Base-by-base conservation (phyloP, 441 rosid genomes). In the Pelargonium citronellum region DNA sequence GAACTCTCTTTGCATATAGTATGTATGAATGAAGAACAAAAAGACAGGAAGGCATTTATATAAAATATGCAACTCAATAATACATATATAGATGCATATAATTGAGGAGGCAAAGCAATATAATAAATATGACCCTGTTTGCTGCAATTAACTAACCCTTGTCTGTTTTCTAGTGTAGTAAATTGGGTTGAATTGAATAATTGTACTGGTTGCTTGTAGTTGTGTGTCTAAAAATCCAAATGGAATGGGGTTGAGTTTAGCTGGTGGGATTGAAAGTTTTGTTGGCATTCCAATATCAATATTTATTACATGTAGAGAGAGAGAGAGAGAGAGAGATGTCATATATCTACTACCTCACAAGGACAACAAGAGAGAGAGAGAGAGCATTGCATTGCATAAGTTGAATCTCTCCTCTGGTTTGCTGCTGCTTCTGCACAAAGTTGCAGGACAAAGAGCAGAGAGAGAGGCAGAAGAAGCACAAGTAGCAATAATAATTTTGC, bases 141-240 rank as follows among this genome's bases (percentile, higher is more conserved):
- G 27, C 30, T 58, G 63, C 34, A 58, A 58, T 41, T 34, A 72
- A 46, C 64, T 17, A 67, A 53, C 19, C 19, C 67, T 57, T 73
- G 70, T 70, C 80, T 24, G 13, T 55, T 69, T 64, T 47, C 63
- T 7, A 8, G 63, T 58, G 63, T 58, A 58, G 63, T 58, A 58
- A 58, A 58, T 20, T 58, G 63, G 53, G 63, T 58, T 19, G 63
- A 20, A 58, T 19, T 58, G 63, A 58, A 58, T 58, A 19, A 58
- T 58, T 58, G 63, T 58, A 58, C 63, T 58, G 63, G 63, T 58
- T 58, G 63, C 63, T 58, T 58, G 13, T 58, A 57, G 37, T 30
- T 30, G 37, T 30, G 37, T 30, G 37, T 30, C 37, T 30, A 30
- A 34, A 58, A 58, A 58, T 58, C 63, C 63, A 58, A 58, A 58